phyloP scores from a whole-genome alignment of 169 alveolate species.

The Plasmodium gallinaceum region DNA sequence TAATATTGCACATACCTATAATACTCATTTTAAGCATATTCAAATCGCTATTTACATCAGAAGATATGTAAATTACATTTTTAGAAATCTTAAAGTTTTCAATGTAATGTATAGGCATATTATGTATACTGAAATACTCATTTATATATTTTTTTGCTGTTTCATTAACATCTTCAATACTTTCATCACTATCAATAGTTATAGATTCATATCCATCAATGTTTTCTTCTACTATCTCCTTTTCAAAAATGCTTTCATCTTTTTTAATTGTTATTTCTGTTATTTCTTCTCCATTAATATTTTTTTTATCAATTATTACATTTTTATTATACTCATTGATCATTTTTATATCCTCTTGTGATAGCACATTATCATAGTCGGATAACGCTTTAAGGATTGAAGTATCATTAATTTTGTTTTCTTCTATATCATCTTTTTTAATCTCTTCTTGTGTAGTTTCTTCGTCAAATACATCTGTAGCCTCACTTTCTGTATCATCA shows the following conservation, averaged over 20 bases:
- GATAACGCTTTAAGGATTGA: not conserved
- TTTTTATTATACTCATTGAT: slow-evolving; percentile 29
- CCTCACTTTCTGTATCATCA: not conserved
- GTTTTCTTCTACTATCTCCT: not conserved
- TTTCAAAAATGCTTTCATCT: not conserved
- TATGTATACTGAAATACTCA: slow-evolving; percentile 40
- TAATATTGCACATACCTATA: slow-evolving; percentile 46
- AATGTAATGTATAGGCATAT: slow-evolving; percentile 47
- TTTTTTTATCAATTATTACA: slow-evolving; percentile 20
- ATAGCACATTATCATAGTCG: slow-evolving; percentile 23
- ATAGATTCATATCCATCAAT: slow-evolving; percentile 21
- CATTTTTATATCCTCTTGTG: slow-evolving; percentile 36
- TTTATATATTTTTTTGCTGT: slow-evolving; percentile 55
- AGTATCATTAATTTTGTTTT: not conserved
- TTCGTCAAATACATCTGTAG: not conserved
- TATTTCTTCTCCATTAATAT: slow-evolving; percentile 16
- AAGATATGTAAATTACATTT: slow-evolving; percentile 49
- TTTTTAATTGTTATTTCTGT: slow-evolving; percentile 46
- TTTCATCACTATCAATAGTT: slow-evolving; percentile 39
- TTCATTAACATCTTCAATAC: slow-evolving; percentile 19
- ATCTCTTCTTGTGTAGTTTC: not conserved
- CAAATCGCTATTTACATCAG: slow-evolving; percentile 54
- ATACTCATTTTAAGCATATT: slow-evolving; percentile 70
- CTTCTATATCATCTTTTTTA: not conserved
- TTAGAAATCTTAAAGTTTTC: slow-evolving; percentile 38